Evolutionary conservation across 1,139 yeast genomes (phyloP).

Genomic region (Yamadazyma membranifaciens): DNA sequence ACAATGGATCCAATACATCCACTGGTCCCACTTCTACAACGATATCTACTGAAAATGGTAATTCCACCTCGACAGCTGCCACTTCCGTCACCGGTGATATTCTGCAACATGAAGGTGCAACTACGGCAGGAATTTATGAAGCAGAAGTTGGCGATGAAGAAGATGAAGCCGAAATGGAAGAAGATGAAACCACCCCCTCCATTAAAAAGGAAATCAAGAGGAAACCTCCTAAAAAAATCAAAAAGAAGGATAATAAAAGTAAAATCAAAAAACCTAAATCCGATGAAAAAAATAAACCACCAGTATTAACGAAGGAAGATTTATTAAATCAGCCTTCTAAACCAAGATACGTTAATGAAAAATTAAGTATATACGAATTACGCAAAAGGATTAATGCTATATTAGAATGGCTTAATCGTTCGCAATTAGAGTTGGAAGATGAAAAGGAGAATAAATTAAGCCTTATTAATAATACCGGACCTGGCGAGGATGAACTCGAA

Average conservation of each 20-base stretch:
- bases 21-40: not conserved
- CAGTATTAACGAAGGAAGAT: constrained; percentile 34
- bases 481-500: not conserved
- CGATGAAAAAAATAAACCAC: not conserved
- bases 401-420: constrained; percentile 82
- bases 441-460: constrained; percentile 56
- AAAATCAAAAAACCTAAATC: constrained; percentile 14
- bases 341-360: constrained; percentile 78
- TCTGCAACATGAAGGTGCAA: not conserved
- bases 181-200: constrained; percentile 16
- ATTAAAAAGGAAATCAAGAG: constrained; percentile 15
- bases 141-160: constrained; percentile 12
- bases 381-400: constrained; percentile 87
- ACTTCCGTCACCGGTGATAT: not conserved
- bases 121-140: not conserved
- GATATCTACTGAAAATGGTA: not conserved
- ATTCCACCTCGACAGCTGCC: not conserved
- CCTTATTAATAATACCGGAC: constrained; percentile 26
- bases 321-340: constrained; percentile 65
- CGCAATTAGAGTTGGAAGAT: constrained; percentile 74
- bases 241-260: constrained; percentile 16
- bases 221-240: constrained; percentile 13
- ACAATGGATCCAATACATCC: not conserved
- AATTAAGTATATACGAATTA: constrained; percentile 76
- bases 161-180: constrained; percentile 14